phyloP scores from a whole-genome alignment of 768 basidiomycete genomes.

The Xerocomellus chrysenteron region DNA sequence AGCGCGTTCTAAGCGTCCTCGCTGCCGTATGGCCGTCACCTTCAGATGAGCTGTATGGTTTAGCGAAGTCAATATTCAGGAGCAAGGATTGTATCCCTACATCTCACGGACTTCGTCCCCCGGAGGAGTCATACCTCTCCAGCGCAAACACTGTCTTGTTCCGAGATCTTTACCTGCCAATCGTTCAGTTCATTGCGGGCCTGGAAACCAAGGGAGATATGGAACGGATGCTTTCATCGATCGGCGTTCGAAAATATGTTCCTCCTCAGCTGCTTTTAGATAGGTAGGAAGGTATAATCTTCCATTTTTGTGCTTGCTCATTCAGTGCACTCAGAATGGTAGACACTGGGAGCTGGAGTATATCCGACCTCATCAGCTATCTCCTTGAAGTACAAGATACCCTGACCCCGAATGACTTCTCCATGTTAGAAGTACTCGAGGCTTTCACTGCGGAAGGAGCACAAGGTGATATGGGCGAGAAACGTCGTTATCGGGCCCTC shows the following conservation, averaged over 20 bases:
- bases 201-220: not conserved
- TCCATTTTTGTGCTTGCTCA: not conserved
- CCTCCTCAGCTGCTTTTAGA: not conserved
- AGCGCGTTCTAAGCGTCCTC: constrained; percentile 63
- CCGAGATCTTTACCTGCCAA: not conserved
- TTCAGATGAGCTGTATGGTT: constrained; percentile 26
- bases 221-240: not conserved
- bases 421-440: not conserved
- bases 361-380: constrained; percentile 4
- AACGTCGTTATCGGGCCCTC: constrained; percentile 41
- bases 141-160: constrained; percentile 50
- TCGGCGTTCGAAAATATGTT: not conserved
- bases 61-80: not conserved
- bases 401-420: not conserved
- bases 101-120: not conserved
- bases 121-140: constrained; percentile 59
- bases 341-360: not conserved
- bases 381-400: not conserved
- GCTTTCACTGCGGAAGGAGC: constrained; percentile 54
- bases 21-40: constrained; percentile 69
- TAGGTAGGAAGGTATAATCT: not conserved
- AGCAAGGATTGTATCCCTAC: not conserved
- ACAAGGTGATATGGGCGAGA: not conserved
- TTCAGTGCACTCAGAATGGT: not conserved
- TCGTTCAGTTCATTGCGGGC: not conserved